These are phyloP conservation scores for Aureobasidium lini DNA, from an alignment of 2,329 filamentous ascomycete genomes.

Conservation along the genomic window DNA sequence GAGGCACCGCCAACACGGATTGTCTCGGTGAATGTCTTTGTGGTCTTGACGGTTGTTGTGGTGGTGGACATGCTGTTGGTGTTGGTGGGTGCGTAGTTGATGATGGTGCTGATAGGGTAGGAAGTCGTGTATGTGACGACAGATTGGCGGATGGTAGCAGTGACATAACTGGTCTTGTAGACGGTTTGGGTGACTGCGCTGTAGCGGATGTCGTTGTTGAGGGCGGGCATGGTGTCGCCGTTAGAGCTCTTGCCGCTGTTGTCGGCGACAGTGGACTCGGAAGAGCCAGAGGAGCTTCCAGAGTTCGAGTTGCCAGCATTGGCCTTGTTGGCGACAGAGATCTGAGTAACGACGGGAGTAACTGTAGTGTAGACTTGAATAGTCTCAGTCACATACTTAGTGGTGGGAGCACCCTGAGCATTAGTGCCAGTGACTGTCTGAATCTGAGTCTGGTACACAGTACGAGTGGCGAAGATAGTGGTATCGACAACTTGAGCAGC, in stretches of 20 bases:
- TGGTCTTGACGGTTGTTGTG: conserved; percentile 4
- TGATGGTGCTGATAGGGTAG: background rate
- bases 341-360: background rate
- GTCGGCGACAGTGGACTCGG: background rate
- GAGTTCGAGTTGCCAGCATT: background rate
- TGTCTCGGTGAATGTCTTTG: conserved; percentile 3
- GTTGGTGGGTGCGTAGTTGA: background rate
- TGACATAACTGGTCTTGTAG: conserved; percentile 1
- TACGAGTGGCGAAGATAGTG: background rate
- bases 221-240: background rate
- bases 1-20: background rate
- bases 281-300: background rate
- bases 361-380: conserved; percentile 4
- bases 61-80: background rate
- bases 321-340: background rate
- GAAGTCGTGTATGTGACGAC: conserved; percentile 5
- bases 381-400: conserved; percentile 6
- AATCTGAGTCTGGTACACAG: conserved; percentile 1
- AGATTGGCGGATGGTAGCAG: conserved; percentile 4
- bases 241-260: background rate
- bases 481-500: background rate
- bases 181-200: conserved; percentile 4
- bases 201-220: background rate
- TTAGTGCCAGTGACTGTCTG: background rate
- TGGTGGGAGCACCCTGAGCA: background rate